Percentiles rank a stretch among this genome's conserved stretches.
phyloP scores from a whole-genome alignment of 1,139 yeast species.

The Yamadazyma aaseri region DNA sequence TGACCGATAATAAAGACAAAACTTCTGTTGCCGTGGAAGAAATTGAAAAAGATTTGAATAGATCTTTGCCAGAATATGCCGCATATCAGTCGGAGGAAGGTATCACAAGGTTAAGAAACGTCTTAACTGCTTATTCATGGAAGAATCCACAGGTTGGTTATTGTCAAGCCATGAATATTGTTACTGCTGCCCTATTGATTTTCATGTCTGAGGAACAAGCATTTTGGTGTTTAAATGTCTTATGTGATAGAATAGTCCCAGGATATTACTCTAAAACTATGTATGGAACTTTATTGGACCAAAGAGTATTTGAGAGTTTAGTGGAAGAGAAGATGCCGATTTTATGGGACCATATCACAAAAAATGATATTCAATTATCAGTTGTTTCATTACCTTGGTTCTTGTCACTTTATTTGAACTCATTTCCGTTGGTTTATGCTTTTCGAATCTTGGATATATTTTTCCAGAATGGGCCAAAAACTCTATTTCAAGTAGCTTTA shows the following conservation, averaged over 20 bases:
- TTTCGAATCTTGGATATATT: conserved; percentile 89
- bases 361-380: conserved; percentile 86
- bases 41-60: conserved; percentile 90
- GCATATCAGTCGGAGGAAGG: conserved; percentile 91
- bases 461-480: conserved; percentile 85
- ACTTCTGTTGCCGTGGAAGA: conserved; percentile 88
- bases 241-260: conserved; percentile 85
- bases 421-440: conserved; percentile 94
- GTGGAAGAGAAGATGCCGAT: conserved; percentile 90
- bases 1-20: conserved; percentile 60
- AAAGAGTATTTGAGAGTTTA: conserved; percentile 85
- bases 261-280: conserved; percentile 96
- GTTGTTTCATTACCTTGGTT: conserved; percentile 98
- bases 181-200: conserved; percentile 87
- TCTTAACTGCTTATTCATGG: conserved; percentile 93
- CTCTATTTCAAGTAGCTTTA: conserved; percentile 88
- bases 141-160: conserved; percentile 96
- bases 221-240: conserved; percentile 82
- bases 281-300: conserved; percentile 96
- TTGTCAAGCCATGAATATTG: conserved; percentile 99
- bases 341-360: conserved; percentile 77
- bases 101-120: conserved; percentile 77
- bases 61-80: conserved; percentile 93
- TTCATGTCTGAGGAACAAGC: conserved; percentile 98
- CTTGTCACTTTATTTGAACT: conserved; percentile 79